Evolutionary conservation across 2,329 filamentous ascomycete genomes (phyloP), one percentile per base, ranked within the genome.

Genomic region (Ceratocystis lukuohia): DNA sequence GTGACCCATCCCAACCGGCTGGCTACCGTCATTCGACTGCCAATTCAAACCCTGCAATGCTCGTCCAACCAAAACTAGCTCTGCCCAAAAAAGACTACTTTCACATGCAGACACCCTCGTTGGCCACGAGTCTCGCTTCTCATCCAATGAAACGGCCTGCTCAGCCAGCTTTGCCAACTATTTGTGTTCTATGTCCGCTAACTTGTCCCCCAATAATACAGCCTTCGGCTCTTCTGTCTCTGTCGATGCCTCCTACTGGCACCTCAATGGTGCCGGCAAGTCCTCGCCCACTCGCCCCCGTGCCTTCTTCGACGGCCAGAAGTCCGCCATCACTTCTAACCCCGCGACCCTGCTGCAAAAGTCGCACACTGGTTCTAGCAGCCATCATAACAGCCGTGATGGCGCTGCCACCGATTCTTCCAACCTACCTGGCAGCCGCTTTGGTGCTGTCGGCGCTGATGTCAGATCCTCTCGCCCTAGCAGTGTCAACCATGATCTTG

Each of bases 241-340:
- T 7, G 62, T 64, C 3, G 25, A 53, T 59, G 33, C 53, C 25
- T 41, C 20, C 41, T 41, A 46, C 50, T 65, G 64, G 64, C 28
- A n/a, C 37, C 20, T 53, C 22, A 57, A 57, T 20, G 53, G 53
- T 37, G 12, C 33, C 6, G 12, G 28, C 28, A 61, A 44, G 41
- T 62, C 61, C 25, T 67, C 66, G 53, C 66, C 66, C 44, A 67
- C 66, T 12, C 53, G 44, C 3, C 66, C 66, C 10, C 66, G 66
- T 20, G 56, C 66, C 20, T 20, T 48, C 5, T 67, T 61, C 22
- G 56, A 65, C 17, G 46, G 44, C 56, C 62, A 61, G 28, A 37
- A 46, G n/a, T 56, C 48, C 48, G 15, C 28, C 44, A 28, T 53
- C 12, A 25, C 48, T 15, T 53, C 48, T 15, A 53, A 53, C 28